Percentiles rank a stretch among this genome's conserved stretches.
Conservation (phyloP, 331 rosid genomes). For the Stylosanthes scabra region DNA sequence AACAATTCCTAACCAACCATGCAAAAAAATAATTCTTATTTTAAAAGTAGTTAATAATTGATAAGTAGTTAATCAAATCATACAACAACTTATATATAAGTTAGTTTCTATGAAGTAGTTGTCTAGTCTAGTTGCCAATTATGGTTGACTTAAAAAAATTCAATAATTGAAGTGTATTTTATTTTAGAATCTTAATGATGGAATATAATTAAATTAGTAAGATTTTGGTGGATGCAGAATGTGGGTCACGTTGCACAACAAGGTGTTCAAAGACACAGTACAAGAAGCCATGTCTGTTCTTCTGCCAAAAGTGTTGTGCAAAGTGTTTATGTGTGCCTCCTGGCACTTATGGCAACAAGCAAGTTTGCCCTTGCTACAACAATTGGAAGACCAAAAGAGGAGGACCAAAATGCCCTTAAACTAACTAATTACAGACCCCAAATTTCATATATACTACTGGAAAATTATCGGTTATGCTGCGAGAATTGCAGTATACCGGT, state of each 20-base stretch:
- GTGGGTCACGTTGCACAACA: slow-evolving; percentile 57
- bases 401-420: slow-evolving; percentile 86
- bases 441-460: no score
- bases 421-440: background rate
- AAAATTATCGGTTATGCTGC: no score
- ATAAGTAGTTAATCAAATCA: slow-evolving; percentile 5
- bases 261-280: slow-evolving; percentile 83
- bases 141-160: background rate
- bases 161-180: background rate
- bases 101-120: no score
- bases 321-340: slow-evolving; percentile 84
- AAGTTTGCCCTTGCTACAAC: slow-evolving; percentile 81
- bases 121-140: background rate
- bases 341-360: slow-evolving; percentile 81
- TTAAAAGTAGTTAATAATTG: no score
- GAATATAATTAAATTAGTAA: background rate
- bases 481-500: no score
- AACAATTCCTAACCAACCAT: background rate
- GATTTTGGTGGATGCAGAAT: slow-evolving; percentile 50
- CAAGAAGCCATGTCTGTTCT: slow-evolving; percentile 82
- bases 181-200: background rate
- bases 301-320: slow-evolving; percentile 79
- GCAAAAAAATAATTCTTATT: no score
- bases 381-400: slow-evolving; percentile 90
- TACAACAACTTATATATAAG: background rate